Conservation (phyloP, 2,329 filamentous ascomycete species). For the Huntiella decipiens region DNA sequence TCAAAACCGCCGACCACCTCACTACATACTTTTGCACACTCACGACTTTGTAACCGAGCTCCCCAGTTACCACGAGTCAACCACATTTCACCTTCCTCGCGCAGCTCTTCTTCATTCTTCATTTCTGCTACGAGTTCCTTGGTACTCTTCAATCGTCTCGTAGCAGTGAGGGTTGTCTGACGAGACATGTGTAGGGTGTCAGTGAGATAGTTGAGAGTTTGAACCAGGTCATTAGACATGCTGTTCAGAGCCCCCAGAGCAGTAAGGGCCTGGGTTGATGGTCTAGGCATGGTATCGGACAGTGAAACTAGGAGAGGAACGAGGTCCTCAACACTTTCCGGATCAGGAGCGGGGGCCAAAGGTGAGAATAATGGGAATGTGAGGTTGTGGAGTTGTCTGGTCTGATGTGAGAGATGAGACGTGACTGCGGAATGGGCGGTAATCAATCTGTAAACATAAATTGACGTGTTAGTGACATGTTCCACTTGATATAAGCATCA, state of each 20-base stretch:
- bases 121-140: slow-evolving; percentile 76
- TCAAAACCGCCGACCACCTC: slow-evolving; percentile 89
- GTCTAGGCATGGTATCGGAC: slow-evolving; percentile 46
- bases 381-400: slow-evolving; percentile 54
- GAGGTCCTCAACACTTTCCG: slow-evolving; percentile 48
- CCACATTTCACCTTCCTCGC: slow-evolving; percentile 68
- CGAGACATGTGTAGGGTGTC: slow-evolving; percentile 90
- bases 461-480: slow-evolving; percentile 1
- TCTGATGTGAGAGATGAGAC: slow-evolving; percentile 57
- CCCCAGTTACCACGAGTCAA: slow-evolving; percentile 71
- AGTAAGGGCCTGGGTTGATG: slow-evolving; percentile 40
- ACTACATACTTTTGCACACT: slow-evolving; percentile 66
- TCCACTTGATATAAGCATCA: not conserved
- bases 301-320: slow-evolving; percentile 47
- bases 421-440: slow-evolving; percentile 58
- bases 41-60: slow-evolving; percentile 51
- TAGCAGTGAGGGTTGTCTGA: slow-evolving; percentile 68
- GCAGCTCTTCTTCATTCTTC: slow-evolving; percentile 60
- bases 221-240: slow-evolving; percentile 53
- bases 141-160: slow-evolving; percentile 58
- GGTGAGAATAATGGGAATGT: slow-evolving; percentile 54
- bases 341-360: slow-evolving; percentile 40
- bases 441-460: slow-evolving; percentile 36
- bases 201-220: slow-evolving; percentile 67
- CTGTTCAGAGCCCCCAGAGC: slow-evolving; percentile 51